A percentile compares a stretch with the other conserved stretches of the same genome.
These are phyloP conservation scores for Lipomyces lipofer DNA, from an alignment of 805 yeast genomes.

Conservation along the genomic window DNA sequence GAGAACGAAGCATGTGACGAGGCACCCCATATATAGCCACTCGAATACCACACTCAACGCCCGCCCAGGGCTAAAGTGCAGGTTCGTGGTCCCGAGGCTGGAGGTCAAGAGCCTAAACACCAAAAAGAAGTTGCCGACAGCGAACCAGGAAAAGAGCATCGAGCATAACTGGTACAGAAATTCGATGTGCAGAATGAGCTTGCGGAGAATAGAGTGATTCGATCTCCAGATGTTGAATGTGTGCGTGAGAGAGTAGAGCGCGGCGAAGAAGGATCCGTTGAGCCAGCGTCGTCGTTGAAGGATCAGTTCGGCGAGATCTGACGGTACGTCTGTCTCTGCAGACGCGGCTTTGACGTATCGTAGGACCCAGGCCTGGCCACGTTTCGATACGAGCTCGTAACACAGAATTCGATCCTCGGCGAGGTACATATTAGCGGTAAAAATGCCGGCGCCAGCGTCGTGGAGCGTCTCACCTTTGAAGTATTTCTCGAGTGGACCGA, in stretches of 20 bases:
- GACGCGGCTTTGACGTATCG: constrained; percentile 83
- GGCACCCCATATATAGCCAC: constrained; percentile 80
- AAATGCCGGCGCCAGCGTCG: constrained; percentile 71
- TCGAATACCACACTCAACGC: constrained; percentile 74
- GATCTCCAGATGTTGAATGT: constrained; percentile 75
- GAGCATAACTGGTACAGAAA: constrained; percentile 74
- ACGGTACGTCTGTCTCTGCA: constrained; percentile 97
- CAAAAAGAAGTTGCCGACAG: constrained; percentile 83
- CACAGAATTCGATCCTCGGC: constrained; percentile 97
- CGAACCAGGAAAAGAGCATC: constrained; percentile 86
- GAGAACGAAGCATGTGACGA: constrained; percentile 82
- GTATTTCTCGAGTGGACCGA: constrained; percentile 83
- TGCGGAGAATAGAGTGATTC: constrained; percentile 65
- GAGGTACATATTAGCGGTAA: constrained; percentile 92
- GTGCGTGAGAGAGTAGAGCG: constrained; percentile 80
- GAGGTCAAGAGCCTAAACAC: constrained; percentile 86
- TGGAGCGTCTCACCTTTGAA: constrained; percentile 88
- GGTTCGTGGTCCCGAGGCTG: constrained; percentile 62
- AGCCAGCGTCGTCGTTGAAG: constrained; percentile 95
- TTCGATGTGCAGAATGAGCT: constrained; percentile 71
- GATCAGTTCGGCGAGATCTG: constrained; percentile 73
- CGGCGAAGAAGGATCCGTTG: constrained; percentile 95
- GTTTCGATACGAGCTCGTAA: constrained; percentile 91
- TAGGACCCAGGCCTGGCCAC: constrained; percentile 68
- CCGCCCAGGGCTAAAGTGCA: constrained; percentile 57